Percentiles rank a stretch among this genome's conserved stretches.
phyloP scores from a whole-genome alignment of 352 stramenopile species.

The Elongisporangium prolatum region DNA sequence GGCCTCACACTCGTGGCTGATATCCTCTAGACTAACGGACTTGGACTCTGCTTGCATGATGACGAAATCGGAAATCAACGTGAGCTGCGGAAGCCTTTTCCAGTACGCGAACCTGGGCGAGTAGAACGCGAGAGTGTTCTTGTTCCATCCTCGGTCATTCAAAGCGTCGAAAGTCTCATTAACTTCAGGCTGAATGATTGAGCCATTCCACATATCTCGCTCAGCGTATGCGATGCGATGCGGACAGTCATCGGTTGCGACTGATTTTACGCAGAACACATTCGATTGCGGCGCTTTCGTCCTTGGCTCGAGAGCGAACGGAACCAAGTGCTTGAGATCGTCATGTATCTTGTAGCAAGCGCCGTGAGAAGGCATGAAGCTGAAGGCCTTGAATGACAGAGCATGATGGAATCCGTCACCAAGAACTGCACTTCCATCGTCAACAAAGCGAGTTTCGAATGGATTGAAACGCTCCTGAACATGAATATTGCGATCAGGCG shows the following conservation, averaged over 20 bases:
- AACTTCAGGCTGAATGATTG: constrained; percentile 31
- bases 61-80: constrained; percentile 27
- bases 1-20: constrained; percentile 18
- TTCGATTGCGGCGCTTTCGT: constrained; percentile 3
- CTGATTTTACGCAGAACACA: constrained; percentile 30
- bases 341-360: constrained; percentile 20
- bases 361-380: constrained; percentile 21
- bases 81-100: constrained; percentile 20
- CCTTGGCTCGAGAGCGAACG: constrained; percentile 5
- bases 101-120: constrained; percentile 14
- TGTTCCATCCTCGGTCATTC: constrained; percentile 21
- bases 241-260: constrained; percentile 23
- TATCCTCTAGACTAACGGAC: constrained; percentile 23
- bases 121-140: constrained; percentile 17
- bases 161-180: constrained; percentile 21
- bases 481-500: constrained; percentile 22
- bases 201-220: constrained; percentile 5
- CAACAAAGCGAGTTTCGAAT: constrained; percentile 24
- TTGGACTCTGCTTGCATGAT: constrained; percentile 21
- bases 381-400: constrained; percentile 36
- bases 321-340: constrained; percentile 7
- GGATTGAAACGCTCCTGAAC: constrained; percentile 28
- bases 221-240: constrained; percentile 30
- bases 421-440: constrained; percentile 3
- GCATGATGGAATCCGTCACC: constrained; percentile 13